Conservation (phyloP, 805 yeast species). For the Wickerhamiella domercqiae region DNA sequence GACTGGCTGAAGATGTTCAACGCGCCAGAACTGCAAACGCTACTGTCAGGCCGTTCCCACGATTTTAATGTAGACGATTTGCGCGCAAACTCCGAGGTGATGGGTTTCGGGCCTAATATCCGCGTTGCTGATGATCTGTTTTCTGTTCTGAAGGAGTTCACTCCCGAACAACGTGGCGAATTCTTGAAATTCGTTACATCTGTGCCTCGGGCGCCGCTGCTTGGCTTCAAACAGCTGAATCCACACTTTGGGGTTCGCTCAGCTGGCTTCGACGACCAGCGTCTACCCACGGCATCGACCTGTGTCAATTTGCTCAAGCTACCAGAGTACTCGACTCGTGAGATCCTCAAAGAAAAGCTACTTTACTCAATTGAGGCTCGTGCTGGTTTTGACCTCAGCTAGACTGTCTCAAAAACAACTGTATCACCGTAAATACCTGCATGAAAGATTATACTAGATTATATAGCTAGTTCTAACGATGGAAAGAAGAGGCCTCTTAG, state of each 20-base stretch:
- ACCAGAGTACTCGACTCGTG: constrained; percentile 63
- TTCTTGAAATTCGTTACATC: constrained; percentile 83
- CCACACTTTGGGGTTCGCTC: constrained; percentile 74
- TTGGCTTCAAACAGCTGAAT: constrained; percentile 59
- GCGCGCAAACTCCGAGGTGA: constrained; percentile 43
- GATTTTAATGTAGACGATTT: constrained; percentile 63
- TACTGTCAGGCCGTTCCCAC: constrained; percentile 65
- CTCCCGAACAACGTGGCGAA: constrained; percentile 42
- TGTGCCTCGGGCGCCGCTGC: constrained; percentile 77
- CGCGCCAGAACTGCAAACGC: constrained; percentile 63
- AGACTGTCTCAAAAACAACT: background rate
- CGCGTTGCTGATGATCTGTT: constrained; percentile 53
- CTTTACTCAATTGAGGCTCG: constrained; percentile 66
- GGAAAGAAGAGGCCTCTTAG: constrained; percentile 24
- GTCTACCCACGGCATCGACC: constrained; percentile 86
- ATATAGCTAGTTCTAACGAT: too few species aligned
- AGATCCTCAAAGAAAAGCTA: constrained; percentile 43
- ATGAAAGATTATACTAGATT: too few species aligned
- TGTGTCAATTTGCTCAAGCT: constrained; percentile 77
- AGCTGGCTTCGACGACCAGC: constrained; percentile 28
- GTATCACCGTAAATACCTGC: too few species aligned
- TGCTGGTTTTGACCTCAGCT: constrained; percentile 65
- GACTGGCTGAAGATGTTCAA: constrained; percentile 77
- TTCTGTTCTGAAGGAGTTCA: constrained; percentile 48
- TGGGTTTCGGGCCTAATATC: constrained; percentile 40